Evolutionary conservation across 257 asterid genomes (phyloP).

Genomic region (Rehmannia glutinosa): DNA sequence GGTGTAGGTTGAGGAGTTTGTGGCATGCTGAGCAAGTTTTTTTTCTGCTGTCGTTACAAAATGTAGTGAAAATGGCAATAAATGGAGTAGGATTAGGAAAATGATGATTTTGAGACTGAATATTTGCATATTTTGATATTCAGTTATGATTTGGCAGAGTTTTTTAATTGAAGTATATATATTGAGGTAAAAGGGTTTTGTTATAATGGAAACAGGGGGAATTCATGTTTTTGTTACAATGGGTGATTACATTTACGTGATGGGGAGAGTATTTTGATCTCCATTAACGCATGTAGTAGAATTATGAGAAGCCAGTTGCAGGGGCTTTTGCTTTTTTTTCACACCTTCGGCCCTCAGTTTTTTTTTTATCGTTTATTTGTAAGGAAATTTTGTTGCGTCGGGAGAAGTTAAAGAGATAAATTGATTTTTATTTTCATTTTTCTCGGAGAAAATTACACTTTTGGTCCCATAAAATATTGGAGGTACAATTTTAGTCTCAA

Average conservation of each 20-base stretch:
- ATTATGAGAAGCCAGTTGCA: not conserved
- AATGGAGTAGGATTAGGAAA: constrained; percentile 4
- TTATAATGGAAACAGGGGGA: constrained; percentile 11
- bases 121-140: not conserved
- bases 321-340: constrained; percentile 7
- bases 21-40: not conserved
- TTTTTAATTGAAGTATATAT: not conserved
- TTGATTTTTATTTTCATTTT: no score
- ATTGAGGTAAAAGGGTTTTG: constrained; percentile 8
- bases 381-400: no score
- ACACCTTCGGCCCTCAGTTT: not conserved
- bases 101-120: no score
- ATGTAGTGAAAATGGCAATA: not conserved
- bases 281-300: not conserved
- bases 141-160: not conserved
- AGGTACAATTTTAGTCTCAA: no score
- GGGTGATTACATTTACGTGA: constrained; percentile 18
- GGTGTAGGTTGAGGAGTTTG: constrained; percentile 18
- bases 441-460: no score
- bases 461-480: no score
- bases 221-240: constrained; percentile 24
- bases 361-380: no score
- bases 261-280: not conserved
- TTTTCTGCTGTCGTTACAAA: not conserved
- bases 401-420: no score